Base-by-base conservation (phyloP, 805 yeast species). In the Millerago galiae region DNA sequence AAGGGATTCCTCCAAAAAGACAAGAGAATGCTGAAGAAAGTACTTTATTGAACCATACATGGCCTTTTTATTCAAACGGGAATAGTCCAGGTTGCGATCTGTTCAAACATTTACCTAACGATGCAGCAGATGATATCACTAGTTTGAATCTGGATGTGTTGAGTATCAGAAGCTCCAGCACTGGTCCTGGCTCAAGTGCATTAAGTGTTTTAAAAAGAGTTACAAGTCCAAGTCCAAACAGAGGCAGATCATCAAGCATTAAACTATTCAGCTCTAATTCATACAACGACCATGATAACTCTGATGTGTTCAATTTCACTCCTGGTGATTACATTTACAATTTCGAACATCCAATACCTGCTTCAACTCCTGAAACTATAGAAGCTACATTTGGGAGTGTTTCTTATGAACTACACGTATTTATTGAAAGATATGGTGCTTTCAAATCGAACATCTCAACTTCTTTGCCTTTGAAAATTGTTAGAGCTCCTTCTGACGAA, bases 261-360 rank as follows among this genome's bases (percentile, higher is more conserved):
- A 33, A 40, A 11, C 17, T 42, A 14, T 38, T 42, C 21, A 28
- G 33, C 11, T 41, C 46, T 1, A 33, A 42, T 3, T 27, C 42
- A 3, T 18, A 40, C 25, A 40, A 42, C 30, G 33, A 37, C n/a
- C 29, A 38, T 13, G 42, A 21, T 41, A 38, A 6, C 9, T 38
- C 42, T 39, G 55, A 52, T 38, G 35, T 30, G 8, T 72, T 71
- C 37, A 61, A 66, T 4, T 90, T 91, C 52, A 68, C 73, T 17
- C 88, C 95, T 0, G 99, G 98, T 16, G 97, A 90, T 55, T 93
- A 93, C 57, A 73, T 88, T 36, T 93, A 91, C 67, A 83, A 87
- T 45, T 91, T 93, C 61, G 99, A 93, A 61, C 86, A 89, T 45
- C 82, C 95, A 6, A 70, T 93, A 24, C 91, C 86, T 6, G 75